Evolutionary conservation across 805 yeast species (phyloP), one percentile per base, ranked within the genome.

Genomic region (Yamadazyma phyllophila): DNA sequence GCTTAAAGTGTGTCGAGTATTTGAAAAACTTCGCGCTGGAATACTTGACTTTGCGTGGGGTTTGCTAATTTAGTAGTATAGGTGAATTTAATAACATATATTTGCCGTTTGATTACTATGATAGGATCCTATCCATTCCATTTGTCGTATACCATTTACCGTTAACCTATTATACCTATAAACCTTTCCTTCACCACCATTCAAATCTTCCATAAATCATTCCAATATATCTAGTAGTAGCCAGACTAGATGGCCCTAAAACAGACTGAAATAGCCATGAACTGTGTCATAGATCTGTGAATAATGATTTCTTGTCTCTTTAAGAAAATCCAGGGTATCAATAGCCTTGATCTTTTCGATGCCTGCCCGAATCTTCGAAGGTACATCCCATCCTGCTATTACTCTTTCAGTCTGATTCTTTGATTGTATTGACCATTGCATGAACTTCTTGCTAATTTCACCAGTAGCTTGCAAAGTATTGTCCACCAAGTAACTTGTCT

Each of bases 1-100:
- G 31, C 11, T 12, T 29, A 17, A 16, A 17, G 15, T 30, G 36
- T 40, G 43, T 40, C 43, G 36, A 40, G 29, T 32, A 30, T 27
- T 17, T 31, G 43, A 40, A 40, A 40, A 40, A 40, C 36, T 40
- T 40, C 43, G 26, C 43, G 43, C 35, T 12, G 11, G n/a, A n/a
- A 3, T 29, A 29, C 31, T n/a, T 29, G 11, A 29, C 4, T 20
- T 20, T 20, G 31, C 31, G 36, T 33, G 36, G 36, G 36, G 14
- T 13, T 33, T n/a, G 31, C 31, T 11, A 29, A 20, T 20, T 20
- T 20, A 6, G 6, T 3, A 20, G 24, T 20, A 29, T 11, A 29
- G 31, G 13, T 29, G 4, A 3, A 29, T 29, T 29, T 29, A 29
- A 29, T 29, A 29, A 29, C 31, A 29, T 29, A 29, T 29, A 29